Conservation (phyloP, 345 rosid species). For the Lagerstroemia speciosa region DNA sequence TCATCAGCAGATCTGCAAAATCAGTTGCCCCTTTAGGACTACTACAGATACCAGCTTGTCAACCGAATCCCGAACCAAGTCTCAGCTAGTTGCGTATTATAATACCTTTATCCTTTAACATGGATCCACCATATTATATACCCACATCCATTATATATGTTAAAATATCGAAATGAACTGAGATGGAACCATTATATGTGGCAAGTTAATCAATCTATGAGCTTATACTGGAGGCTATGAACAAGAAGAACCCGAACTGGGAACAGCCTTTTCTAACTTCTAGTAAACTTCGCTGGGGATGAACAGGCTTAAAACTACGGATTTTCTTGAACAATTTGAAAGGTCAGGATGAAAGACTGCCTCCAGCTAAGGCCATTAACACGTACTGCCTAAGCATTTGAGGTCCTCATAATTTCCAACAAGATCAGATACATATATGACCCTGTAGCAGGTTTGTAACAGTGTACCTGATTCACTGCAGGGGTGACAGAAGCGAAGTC, state of each 20-base stretch:
- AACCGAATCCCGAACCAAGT: background rate
- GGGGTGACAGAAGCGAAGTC: conserved; percentile 63
- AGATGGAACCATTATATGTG: background rate
- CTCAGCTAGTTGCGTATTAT: background rate
- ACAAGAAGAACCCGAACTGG: background rate
- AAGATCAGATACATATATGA: background rate
- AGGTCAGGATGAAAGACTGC: background rate
- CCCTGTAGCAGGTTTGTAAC: background rate
- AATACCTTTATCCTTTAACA: background rate
- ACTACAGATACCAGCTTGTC: background rate
- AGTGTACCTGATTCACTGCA: conserved; percentile 58
- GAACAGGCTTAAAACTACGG: background rate
- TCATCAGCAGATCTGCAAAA: background rate
- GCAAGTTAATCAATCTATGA: background rate
- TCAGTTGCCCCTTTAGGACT: background rate
- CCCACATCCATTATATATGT: background rate
- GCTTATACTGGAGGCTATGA: background rate
- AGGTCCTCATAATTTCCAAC: too few relatives aligned
- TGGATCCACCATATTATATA: background rate
- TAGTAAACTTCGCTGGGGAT: background rate
- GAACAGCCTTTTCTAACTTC: background rate
- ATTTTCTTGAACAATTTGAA: background rate
- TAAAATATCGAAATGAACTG: background rate
- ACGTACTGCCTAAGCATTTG: background rate
- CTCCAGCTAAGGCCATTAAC: background rate